Evolutionary conservation across 208 protist genomes (phyloP), one percentile per base, ranked within the genome.

Genomic region (Angomonas ambiguus): DNA sequence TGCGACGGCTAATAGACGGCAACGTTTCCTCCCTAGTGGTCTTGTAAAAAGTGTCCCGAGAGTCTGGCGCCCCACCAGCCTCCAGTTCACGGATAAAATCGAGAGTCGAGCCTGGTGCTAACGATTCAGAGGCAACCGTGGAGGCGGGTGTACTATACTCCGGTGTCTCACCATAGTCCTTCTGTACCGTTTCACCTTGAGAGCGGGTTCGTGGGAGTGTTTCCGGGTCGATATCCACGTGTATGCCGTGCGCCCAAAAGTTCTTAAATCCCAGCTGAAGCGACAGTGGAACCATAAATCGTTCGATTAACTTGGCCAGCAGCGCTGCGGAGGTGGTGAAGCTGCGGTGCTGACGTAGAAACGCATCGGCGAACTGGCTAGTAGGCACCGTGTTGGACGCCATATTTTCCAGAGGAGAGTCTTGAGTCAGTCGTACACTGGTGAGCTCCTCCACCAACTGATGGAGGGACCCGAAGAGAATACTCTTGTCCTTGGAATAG

Each of bases 371-470:
- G 38, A 87, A 85, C 24, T 51, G 2, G 10, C 58, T 33, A 31
- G 22, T 48, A 33, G 35, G 35, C 8, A 13, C 13, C 5, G 5
- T 41, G 35, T 41, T 41, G 35, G 53, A 8, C 53, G 53, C 53
- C 4, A 6, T 22, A 20, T 57, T 20, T 25, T 73, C 61, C 45
- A 77, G 45, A 32, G 48, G 16, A 3, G 45, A 24, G 18, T 53
- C 45, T 24, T 53, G 18, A 8, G 45, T 53, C 5, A 89, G 68
- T 58, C 61, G 63, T n/a, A 89, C 83, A 42, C 72, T 66, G 18
- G 83, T 90, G 42, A 90, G 72, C 63, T 77, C 71, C 65, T 86
- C 77, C 34, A 90, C 80, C 20, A 90, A 71, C 65, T 85, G 74
- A 67, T 87, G 77, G 32, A 87, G 32, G 11, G 83, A 86, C 49